Conservation (phyloP, 75 land plant genomes). For the Isoetes taiwanensis region DNA sequence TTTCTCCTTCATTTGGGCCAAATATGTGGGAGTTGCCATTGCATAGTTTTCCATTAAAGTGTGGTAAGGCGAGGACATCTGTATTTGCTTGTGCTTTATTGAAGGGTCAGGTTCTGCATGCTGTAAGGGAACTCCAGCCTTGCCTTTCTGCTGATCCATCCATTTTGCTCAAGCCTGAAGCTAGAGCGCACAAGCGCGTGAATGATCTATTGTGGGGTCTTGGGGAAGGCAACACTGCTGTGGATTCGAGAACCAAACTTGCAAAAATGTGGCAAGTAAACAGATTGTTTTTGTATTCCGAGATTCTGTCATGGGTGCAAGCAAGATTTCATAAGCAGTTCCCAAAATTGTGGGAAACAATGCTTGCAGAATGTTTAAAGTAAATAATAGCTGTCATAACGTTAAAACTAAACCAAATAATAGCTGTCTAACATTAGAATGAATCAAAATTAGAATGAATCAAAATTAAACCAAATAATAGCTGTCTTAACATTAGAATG, state of each 20-base stretch:
- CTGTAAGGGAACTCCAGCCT: conserved; percentile 27
- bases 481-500: too few species aligned
- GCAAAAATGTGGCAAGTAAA: conserved; percentile 40
- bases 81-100: conserved; percentile 78
- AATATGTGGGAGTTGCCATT: conserved; percentile 77
- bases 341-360: conserved; percentile 42
- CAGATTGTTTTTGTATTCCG: conserved; percentile 33
- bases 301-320: conserved; percentile 62
- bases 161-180: conserved; percentile 43
- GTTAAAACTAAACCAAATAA: too few species aligned
- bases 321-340: conserved; percentile 28
- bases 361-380: too few species aligned
- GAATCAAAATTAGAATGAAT: too few species aligned
- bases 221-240: conserved; percentile 16
- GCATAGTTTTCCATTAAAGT: conserved; percentile 31
- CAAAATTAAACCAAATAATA: too few species aligned
- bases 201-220: conserved; percentile 50
- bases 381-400: too few species aligned
- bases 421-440: too few species aligned
- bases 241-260: conserved; percentile 47
- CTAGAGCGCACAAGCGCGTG: conserved; percentile 50
- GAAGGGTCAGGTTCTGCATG: conserved; percentile 75
- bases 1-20: conserved; percentile 61
- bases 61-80: conserved; percentile 25
- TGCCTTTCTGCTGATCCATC: conserved; percentile 52